Evolutionary conservation across 2,329 filamentous ascomycete species (phyloP).

Genomic region (Raffaelea albimanens): DNA sequence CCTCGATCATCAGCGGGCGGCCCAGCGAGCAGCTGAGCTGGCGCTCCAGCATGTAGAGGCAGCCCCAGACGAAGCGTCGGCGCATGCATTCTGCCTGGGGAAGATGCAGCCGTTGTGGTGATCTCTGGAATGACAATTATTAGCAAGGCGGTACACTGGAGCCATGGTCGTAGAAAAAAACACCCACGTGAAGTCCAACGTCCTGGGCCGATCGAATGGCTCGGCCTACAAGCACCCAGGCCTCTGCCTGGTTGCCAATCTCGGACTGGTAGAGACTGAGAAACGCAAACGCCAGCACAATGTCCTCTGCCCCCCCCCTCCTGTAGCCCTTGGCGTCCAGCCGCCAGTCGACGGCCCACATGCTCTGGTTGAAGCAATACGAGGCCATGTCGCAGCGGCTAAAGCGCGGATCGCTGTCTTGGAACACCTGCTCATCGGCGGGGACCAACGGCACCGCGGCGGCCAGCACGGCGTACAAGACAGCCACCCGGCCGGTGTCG

Average conservation of each 20-base stretch:
- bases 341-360: neutral
- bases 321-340: neutral
- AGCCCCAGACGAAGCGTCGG: neutral
- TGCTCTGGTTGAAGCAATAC: neutral
- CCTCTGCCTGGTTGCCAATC: neutral
- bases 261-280: neutral
- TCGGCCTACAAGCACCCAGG: neutral
- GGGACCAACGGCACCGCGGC: neutral
- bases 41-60: slow-evolving; percentile 1
- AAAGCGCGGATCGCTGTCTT: too few relatives aligned
- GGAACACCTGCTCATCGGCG: neutral
- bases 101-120: neutral
- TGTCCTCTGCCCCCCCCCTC: neutral
- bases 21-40: neutral
- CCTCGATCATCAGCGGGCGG: neutral
- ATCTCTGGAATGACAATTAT: too few relatives aligned
- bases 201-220: neutral
- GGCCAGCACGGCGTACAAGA: neutral
- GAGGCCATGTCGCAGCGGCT: too few relatives aligned
- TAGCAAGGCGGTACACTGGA: too few relatives aligned
- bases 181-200: neutral
- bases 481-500: neutral
- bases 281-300: neutral
- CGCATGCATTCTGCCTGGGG: neutral
- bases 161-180: too few relatives aligned